Percentiles rank a stretch among this genome's conserved stretches.
These are phyloP conservation scores for Jackrogersella minutella DNA, from an alignment of 495 filamentous ascomycete genomes.

Conservation along the genomic window DNA sequence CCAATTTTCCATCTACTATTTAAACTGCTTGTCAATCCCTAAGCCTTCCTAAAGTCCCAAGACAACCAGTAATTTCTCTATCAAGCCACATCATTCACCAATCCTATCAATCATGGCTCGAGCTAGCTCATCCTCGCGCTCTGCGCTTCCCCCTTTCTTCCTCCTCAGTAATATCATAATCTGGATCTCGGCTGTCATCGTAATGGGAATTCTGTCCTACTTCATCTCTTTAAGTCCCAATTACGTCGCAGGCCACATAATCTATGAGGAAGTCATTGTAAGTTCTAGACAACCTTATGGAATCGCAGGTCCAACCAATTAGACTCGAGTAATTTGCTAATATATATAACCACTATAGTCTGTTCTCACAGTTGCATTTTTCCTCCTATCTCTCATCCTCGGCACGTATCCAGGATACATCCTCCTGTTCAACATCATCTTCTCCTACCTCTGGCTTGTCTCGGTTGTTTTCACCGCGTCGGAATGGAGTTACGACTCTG, in stretches of 20 bases:
- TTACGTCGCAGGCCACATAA: constrained; percentile 54
- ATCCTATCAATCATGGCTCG: constrained; percentile 24
- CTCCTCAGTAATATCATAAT: constrained; percentile 46
- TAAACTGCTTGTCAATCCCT: background rate
- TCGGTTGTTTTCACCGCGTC: constrained; percentile 66
- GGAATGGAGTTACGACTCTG: constrained; percentile 55
- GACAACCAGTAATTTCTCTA: background rate
- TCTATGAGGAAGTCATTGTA: constrained; percentile 67
- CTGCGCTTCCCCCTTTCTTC: constrained; percentile 38
- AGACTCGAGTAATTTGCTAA: constrained; percentile 14
- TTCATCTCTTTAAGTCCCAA: constrained; percentile 54
- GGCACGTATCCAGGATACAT: constrained; percentile 58
- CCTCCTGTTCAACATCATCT: constrained; percentile 65
- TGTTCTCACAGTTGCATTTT: constrained; percentile 64
- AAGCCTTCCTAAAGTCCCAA: background rate
- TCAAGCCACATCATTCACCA: background rate
- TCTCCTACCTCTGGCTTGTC: constrained; percentile 72
- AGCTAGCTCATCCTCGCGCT: constrained; percentile 4
- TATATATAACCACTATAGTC: constrained; percentile 47
- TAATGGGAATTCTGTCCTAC: constrained; percentile 66
- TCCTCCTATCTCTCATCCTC: constrained; percentile 64
- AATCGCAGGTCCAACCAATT: background rate
- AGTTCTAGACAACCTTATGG: constrained; percentile 30
- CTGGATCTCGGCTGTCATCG: constrained; percentile 67
- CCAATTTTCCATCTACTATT: background rate